These are phyloP conservation scores for Pseudotsuga menziesii DNA, from an alignment of 75 land plant genomes.

Conservation along the genomic window DNA sequence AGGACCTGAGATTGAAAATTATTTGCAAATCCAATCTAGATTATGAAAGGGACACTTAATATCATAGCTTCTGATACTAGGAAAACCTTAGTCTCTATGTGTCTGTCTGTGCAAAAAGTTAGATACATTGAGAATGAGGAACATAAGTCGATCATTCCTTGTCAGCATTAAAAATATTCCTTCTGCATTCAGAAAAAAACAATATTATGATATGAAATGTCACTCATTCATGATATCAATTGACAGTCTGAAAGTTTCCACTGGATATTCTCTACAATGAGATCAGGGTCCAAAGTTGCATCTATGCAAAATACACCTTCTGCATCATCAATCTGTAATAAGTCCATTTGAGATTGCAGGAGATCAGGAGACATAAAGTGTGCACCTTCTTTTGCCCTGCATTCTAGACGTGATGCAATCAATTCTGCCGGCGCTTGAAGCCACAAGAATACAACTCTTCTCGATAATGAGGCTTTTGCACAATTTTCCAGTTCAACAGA, in stretches of 20 bases:
- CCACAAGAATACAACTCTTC: slow-evolving; percentile 52
- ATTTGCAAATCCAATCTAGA: background rate
- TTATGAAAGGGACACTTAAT: background rate
- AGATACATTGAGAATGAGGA: slow-evolving; percentile 1
- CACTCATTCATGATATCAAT: slow-evolving; percentile 1
- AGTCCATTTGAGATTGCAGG: slow-evolving; percentile 66
- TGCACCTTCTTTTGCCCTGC: slow-evolving; percentile 51
- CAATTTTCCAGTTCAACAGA: background rate
- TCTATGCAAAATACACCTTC: slow-evolving; percentile 57
- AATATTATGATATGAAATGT: background rate
- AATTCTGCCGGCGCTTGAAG: slow-evolving; percentile 48
- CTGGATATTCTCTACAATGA: slow-evolving; percentile 37
- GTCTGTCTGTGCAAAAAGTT: background rate
- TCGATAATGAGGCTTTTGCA: background rate
- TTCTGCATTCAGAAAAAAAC: background rate
- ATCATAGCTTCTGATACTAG: background rate
- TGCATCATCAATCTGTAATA: slow-evolving; percentile 50
- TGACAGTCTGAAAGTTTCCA: background rate
- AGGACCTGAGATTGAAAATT: background rate
- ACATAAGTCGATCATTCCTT: background rate
- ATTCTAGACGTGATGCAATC: slow-evolving; percentile 40
- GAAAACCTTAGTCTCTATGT: background rate
- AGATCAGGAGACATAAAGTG: slow-evolving; percentile 79
- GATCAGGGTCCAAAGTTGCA: slow-evolving; percentile 45
- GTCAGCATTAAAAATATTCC: background rate